Evolutionary conservation across 2,329 filamentous ascomycete species (phyloP), one percentile per base, ranked within the genome.

Genomic region (Amauroascus niger): DNA sequence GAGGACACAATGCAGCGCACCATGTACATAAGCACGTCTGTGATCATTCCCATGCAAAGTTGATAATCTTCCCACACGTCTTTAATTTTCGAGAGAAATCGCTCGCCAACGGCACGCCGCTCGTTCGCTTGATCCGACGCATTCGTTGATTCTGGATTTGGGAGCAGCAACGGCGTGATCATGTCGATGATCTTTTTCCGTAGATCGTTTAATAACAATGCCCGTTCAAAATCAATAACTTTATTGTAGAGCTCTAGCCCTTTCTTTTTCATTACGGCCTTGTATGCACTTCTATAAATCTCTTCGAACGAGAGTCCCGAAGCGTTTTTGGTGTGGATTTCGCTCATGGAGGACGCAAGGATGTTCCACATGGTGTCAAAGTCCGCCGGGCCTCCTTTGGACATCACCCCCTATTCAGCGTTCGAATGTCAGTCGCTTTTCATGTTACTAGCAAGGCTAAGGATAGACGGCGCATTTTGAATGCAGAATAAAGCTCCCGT

Each of bases 11-110:
- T 24, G 14, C 1, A 22, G 64, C 75, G 64, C 65, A 82, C 79
- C 76, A 98, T 88, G 65, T 96, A 96, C 89, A 97, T 96, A 49
- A 97, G 77, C 30, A 97, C 88, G 68, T 97, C 93, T 3, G 90
- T 89, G 49, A 88, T 84, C 91, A 97, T 97, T 65, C 88, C 89
- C 87, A 95, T 95, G 43, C 87, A 90, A 54, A 87, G 80, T 65
- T 90, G 87, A 65, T 98, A 90, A 58, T 94, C 86, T 57, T 89
- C 82, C 88, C 90, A 98, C 1, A 84, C 82, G 55, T 83, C 77
- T 61, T 85, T 85, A 13, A 97, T 69, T 0, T 82, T 84, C 53
- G 80, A 81, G 55, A 98, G 71, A 59, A 97, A 94, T 64, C 79
- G 83, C 69, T 95, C 89, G 46, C 90, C 90, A 33, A 86, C 84